Percentiles rank a stretch among this genome's conserved stretches.
These are phyloP conservation scores for Brassica cretica DNA, from an alignment of 345 rosid genomes.

Conservation along the genomic window DNA sequence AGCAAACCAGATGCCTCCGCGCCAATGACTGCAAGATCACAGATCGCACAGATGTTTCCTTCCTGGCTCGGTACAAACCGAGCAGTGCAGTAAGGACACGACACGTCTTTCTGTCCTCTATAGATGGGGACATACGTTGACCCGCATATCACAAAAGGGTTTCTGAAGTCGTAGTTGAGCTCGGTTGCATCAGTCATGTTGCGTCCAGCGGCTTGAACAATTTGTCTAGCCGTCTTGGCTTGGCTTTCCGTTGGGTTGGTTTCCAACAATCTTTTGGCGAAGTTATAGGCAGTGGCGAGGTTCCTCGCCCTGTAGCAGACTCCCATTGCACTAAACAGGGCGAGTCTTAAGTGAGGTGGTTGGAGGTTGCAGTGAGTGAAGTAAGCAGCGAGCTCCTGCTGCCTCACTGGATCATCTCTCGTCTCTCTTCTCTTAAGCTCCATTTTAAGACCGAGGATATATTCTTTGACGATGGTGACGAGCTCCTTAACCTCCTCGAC, in stretches of 20 bases:
- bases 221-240: conserved; percentile 68
- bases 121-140: conserved; percentile 87
- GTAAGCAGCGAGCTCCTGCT: conserved; percentile 49
- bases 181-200: conserved; percentile 59
- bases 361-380: conserved; percentile 72
- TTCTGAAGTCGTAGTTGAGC: conserved; percentile 82
- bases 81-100: conserved; percentile 78
- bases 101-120: conserved; percentile 76
- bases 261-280: conserved; percentile 72
- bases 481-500: conserved; percentile 90
- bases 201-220: conserved; percentile 74
- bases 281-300: conserved; percentile 67
- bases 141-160: conserved; percentile 80
- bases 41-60: conserved; percentile 67
- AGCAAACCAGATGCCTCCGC: conserved; percentile 89
- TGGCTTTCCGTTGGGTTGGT: conserved; percentile 74
- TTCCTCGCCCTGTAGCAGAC: conserved; percentile 74
- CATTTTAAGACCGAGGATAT: conserved; percentile 72
- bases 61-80: conserved; percentile 69
- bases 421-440: conserved; percentile 73
- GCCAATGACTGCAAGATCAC: conserved; percentile 75
- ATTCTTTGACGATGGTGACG: conserved; percentile 66
- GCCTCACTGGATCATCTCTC: conserved; percentile 60
- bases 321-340: conserved; percentile 66
- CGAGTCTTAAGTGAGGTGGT: conserved; percentile 70